These are phyloP conservation scores for Penicillium sp. DNA, from an alignment of 2,329 filamentous ascomycete genomes.

Conservation along the genomic window DNA sequence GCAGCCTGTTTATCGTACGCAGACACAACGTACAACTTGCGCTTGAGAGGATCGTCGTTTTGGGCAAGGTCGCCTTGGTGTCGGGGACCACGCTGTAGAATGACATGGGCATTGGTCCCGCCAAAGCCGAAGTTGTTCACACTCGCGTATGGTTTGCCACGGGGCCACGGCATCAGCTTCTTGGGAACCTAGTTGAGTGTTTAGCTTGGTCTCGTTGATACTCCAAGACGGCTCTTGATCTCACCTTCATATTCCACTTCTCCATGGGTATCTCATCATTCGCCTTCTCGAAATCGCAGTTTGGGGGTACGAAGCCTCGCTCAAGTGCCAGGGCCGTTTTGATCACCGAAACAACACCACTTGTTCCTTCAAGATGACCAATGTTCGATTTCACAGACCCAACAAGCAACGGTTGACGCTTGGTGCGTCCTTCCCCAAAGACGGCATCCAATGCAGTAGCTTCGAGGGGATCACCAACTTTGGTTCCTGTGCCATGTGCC, in stretches of 20 bases:
- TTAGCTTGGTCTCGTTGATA: neutral
- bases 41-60: conserved; percentile 12
- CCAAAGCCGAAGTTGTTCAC: conserved; percentile 39
- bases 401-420: conserved; percentile 23
- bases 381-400: conserved; percentile 33
- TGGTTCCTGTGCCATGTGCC: conserved; percentile 45
- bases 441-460: conserved; percentile 21
- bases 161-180: conserved; percentile 27
- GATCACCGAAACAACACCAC: conserved; percentile 28
- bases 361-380: conserved; percentile 29
- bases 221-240: neutral
- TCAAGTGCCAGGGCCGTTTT: conserved; percentile 29
- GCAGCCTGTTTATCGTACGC: conserved; percentile 20
- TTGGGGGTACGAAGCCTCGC: conserved; percentile 27
- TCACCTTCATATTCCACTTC: conserved; percentile 27
- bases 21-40: conserved; percentile 18
- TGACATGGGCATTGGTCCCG: conserved; percentile 34
- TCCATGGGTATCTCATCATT: conserved; percentile 27
- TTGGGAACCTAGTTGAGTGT: conserved; percentile 14
- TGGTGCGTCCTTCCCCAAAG: conserved; percentile 19
- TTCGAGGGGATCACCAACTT: conserved; percentile 35
- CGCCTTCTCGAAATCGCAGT: conserved; percentile 23
- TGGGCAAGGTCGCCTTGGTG: conserved; percentile 15
- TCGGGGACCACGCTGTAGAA: conserved; percentile 25
- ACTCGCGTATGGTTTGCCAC: conserved; percentile 21